Conservation (phyloP, 306 rosid species). For the Ammopiptanthus mongolicus region DNA sequence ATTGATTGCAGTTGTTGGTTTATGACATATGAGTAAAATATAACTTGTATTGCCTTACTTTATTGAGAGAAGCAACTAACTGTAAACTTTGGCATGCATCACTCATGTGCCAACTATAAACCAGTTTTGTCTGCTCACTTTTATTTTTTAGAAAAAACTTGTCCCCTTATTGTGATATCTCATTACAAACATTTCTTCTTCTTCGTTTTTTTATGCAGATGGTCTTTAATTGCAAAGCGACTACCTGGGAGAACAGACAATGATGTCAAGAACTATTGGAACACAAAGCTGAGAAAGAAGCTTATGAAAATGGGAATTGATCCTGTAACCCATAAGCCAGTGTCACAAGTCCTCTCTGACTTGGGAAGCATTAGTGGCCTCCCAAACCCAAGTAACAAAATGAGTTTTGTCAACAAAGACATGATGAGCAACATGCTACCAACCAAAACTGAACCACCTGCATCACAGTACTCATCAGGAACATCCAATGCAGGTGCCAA, state of each 20-base stretch:
- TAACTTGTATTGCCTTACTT: neutral
- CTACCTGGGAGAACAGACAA: conserved; percentile 95
- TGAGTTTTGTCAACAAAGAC: conserved; percentile 22
- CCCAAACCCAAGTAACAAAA: conserved; percentile 28
- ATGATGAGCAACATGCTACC: conserved; percentile 7
- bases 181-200: neutral
- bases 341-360: conserved; percentile 73
- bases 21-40: conserved; percentile 7
- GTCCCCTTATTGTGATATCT: neutral
- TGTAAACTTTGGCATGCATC: conserved; percentile 17
- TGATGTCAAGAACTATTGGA: conserved; percentile 96
- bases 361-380: conserved; percentile 57
- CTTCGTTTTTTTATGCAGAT: conserved; percentile 40
- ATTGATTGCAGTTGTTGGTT: conserved; percentile 1
- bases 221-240: conserved; percentile 79
- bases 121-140: neutral
- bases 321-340: conserved; percentile 84
- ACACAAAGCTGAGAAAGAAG: conserved; percentile 88
- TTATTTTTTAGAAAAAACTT: neutral
- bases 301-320: conserved; percentile 87
- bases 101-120: neutral
- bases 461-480: neutral
- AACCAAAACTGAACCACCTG: conserved; percentile 29
- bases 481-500: conserved; percentile 13
- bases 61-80: conserved; percentile 19